Evolutionary conservation across 805 yeast genomes (phyloP), one percentile per base, ranked within the genome.

Genomic region (Cyberlindnera subsufficiens): DNA sequence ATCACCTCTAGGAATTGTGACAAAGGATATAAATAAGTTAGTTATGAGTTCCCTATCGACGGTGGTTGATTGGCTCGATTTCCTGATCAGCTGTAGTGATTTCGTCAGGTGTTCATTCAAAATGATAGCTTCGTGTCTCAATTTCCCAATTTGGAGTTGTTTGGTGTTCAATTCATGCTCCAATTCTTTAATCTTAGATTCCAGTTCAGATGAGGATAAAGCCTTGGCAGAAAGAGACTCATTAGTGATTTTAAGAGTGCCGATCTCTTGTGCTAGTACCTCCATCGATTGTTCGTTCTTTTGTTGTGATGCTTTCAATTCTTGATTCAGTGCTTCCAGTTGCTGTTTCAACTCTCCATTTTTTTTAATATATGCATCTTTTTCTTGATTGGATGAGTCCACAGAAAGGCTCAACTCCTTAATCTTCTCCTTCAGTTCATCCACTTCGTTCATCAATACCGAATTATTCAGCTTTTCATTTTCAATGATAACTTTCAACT

Each of bases 51-150:
- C 96, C 58, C 84, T 82, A 61, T 91, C 98, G 2, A 91, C 88
- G 8, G 82, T 74, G 39, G 82, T 86, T 7, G 88, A 78, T 32
- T 80, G 78, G 33, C 86, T 78, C 40, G 82, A 85, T 57, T 82
- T 82, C 54, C 89, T 87, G 45, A 93, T 75, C 73, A 91, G 71
- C 20, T 87, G 78, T 47, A 91, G 66, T 1, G 98, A 95, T 56
- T 93, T 91, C n/a, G 96, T 89, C 42, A 93, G 67, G 65, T 93
- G 98, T 59, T 93, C 99, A 60, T 93, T 93, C 44, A 91, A 67
- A 20, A 87, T 86, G 9, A 93, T 91, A 2, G 95, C 91, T 61
- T 93, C 99, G 61, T 91, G 98, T 41, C 97, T 77, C 39, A 93
- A 72, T 59, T 91, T 93, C 2, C 98, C 98, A 40, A 93, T 78